Evolutionary conservation across 1,139 yeast species (phyloP), one percentile per base, ranked within the genome.

Genomic region (Debaryomyces sp.): DNA sequence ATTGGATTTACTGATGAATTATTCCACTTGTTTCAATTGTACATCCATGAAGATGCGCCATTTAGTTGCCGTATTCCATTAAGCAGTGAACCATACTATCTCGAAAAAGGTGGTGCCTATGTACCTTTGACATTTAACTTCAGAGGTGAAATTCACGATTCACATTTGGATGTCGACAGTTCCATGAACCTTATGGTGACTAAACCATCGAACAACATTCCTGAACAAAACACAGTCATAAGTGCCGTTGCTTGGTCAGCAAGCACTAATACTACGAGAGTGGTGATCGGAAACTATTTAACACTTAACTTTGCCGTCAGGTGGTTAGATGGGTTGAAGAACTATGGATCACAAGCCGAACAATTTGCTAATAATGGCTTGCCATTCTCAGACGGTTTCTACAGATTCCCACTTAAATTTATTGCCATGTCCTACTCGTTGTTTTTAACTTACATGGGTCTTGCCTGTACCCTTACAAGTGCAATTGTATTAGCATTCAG

Each of bases 11-110:
- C 80, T n/a, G 94, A 87, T 62, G 87, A 84, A 56, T 63, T 82
- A 45, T 87, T 80, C 61, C 95, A 87, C 59, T 65, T 87, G 51
- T 85, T 87, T 63, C 94, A 87, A 66, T 70, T 87, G 46, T 86
- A 87, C 60, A 73, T 87, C 47, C 95, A 87, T 62, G 88, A 86
- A 63, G 95, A 87, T 63, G 85, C 79, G 3, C 95, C 95, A 24
- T 82, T 84, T 60, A 79, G 88, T 49, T 87, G 95, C 64, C 73
- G 88, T 49, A 58, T 85, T 23, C 87, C 87, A 3, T 57, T 78
- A 41, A 70, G 78, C 49, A 70, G 75, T 9, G 78, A 77, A 47
- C 62, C 69, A 23, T 65, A 75, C 52, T 69, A 70, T 44, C 60
- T 71, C 46, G 80, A 73, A 51, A 67, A 70, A 53, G 80, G 83